These are phyloP conservation scores for Ceratobasidium sp. DNA, from an alignment of 1,284 basidiomycete species.

Conservation along the genomic window DNA sequence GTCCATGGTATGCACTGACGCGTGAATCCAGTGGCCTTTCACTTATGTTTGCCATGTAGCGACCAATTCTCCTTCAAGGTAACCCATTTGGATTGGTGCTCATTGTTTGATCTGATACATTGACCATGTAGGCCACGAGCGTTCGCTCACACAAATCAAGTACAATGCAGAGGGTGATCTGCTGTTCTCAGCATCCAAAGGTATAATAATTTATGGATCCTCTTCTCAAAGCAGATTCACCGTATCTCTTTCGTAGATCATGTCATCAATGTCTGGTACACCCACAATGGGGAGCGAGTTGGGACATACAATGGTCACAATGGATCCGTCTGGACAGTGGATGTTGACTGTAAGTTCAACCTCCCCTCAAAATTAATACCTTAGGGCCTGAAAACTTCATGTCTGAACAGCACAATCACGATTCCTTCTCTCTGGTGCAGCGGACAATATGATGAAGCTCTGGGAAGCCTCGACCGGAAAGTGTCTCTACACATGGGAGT, in stretches of 20 bases:
- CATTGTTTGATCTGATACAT: not conserved
- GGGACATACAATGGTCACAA: slow-evolving; percentile 98
- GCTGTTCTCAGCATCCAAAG: slow-evolving; percentile 93
- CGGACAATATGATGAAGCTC: slow-evolving; percentile 88
- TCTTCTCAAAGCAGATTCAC: not conserved
- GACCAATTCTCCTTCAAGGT: slow-evolving; percentile 47
- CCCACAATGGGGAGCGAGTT: slow-evolving; percentile 97
- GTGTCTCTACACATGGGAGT: slow-evolving; percentile 94
- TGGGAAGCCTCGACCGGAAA: slow-evolving; percentile 93
- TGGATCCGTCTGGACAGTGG: slow-evolving; percentile 95
- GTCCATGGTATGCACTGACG: not conserved
- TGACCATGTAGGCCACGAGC: slow-evolving; percentile 81
- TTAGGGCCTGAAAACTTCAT: not conserved
- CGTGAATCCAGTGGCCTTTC: too few relatives aligned
- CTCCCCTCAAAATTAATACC: not conserved
- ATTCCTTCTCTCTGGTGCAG: slow-evolving; percentile 80
- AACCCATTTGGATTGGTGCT: not conserved
- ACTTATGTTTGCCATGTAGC: slow-evolving; percentile 39
- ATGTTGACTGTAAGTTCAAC: slow-evolving; percentile 83
- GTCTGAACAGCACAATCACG: slow-evolving; percentile 71
- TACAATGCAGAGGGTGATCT: slow-evolving; percentile 97
- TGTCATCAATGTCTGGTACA: slow-evolving; percentile 95
- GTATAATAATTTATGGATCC: not conserved
- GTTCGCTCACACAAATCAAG: slow-evolving; percentile 95
- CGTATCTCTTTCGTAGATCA: slow-evolving; percentile 60